Evolutionary conservation across 1,284 basidiomycete species (phyloP).

Genomic region (Abortiporus biennis): DNA sequence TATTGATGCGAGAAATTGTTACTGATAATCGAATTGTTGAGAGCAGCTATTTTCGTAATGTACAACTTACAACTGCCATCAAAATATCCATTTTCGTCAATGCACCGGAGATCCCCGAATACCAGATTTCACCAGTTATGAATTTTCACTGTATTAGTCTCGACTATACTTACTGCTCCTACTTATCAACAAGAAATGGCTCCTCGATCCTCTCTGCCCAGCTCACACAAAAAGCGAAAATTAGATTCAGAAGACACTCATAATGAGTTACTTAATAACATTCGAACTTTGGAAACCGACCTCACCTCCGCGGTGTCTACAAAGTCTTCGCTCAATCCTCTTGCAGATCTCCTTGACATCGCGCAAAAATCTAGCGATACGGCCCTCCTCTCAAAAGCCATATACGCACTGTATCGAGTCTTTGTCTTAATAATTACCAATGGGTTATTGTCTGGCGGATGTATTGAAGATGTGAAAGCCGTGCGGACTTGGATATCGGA

Average conservation of each 20-base stretch:
- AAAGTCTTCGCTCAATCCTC: conserved; percentile 69
- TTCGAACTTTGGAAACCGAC: conserved; percentile 46
- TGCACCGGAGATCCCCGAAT: no score
- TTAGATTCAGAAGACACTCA: conserved; percentile 17
- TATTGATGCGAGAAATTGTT: no score
- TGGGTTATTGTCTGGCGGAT: conserved; percentile 42
- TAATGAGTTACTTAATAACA: conserved; percentile 17
- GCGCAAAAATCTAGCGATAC: conserved; percentile 38
- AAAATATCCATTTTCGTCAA: no score
- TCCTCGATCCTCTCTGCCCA: conserved; percentile 39
- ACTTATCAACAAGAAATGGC: no score
- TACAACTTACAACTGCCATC: no score
- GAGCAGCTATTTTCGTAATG: no score
- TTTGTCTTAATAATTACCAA: conserved; percentile 64
- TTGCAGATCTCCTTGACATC: conserved; percentile 71
- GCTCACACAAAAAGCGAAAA: conserved; percentile 52
- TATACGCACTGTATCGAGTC: conserved; percentile 80
- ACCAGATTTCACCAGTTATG: no score
- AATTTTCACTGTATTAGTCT: no score
- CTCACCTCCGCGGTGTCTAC: conserved; percentile 42
- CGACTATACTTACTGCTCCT: no score
- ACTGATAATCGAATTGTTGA: no score
- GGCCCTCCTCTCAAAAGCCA: conserved; percentile 61
- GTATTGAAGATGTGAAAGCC: conserved; percentile 46
- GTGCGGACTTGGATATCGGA: conserved; percentile 78